Conservation (phyloP, 2,329 filamentous ascomycete species). For the Calonectria crousiana region DNA sequence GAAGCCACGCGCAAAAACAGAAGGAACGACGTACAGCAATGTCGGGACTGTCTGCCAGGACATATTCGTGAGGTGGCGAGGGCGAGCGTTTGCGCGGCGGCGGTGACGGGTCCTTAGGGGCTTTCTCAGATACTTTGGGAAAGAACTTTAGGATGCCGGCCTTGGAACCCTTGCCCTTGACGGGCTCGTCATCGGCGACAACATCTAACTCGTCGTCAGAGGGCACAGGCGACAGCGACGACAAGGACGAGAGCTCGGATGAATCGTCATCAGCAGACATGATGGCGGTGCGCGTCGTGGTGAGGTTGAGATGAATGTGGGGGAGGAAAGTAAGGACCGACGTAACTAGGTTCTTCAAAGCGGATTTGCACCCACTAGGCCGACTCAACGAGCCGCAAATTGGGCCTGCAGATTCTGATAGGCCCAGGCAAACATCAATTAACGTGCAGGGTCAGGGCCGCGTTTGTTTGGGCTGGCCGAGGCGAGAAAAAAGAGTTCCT, state of each 20-base stretch:
- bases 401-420: constrained; percentile 47
- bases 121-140: constrained; percentile 65
- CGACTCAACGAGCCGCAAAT: constrained; percentile 47
- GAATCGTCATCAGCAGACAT: constrained; percentile 73
- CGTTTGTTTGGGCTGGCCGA: constrained; percentile 15
- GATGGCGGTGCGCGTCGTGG: constrained; percentile 48
- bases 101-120: constrained; percentile 71
- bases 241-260: constrained; percentile 72
- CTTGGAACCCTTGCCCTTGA: constrained; percentile 60
- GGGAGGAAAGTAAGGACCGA: constrained; percentile 48
- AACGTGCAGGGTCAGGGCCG: constrained; percentile 26
- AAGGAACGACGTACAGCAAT: constrained; percentile 84
- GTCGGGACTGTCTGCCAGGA: constrained; percentile 89
- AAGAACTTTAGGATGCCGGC: constrained; percentile 77
- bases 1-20: background rate
- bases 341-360: constrained; percentile 44
- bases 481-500: constrained; percentile 4
- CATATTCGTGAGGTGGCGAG: constrained; percentile 91
- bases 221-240: constrained; percentile 59
- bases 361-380: constrained; percentile 49
- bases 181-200: constrained; percentile 44
- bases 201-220: constrained; percentile 65
- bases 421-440: constrained; percentile 43
- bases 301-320: constrained; percentile 48
- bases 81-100: constrained; percentile 83